Evolutionary conservation across 2,329 filamentous ascomycete species (phyloP).

Genomic region (Diaporthe nobilis): DNA sequence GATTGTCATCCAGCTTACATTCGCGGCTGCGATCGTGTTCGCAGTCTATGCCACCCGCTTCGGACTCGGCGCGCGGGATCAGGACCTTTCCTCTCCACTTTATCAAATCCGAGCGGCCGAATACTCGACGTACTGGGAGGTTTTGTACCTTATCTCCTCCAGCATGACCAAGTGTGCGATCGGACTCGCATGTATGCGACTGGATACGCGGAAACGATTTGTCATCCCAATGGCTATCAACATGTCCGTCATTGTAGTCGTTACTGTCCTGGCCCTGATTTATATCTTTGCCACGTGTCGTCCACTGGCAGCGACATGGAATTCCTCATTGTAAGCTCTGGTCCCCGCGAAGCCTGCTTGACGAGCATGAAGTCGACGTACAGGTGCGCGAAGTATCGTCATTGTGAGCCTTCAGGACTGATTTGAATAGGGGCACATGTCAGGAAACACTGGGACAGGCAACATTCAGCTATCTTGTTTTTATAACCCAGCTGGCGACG

Average conservation of each 20-base stretch:
- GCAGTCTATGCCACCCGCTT: conserved; percentile 1
- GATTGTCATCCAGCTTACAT: neutral
- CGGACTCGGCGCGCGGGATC: neutral
- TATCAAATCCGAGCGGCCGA: conserved; percentile 8
- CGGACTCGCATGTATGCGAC: conserved; percentile 5
- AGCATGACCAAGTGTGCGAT: neutral
- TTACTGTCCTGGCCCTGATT: conserved; percentile 6
- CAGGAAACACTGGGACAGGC: conserved; percentile 9
- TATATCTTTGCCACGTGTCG: conserved; percentile 6
- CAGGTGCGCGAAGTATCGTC: neutral
- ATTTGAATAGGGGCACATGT: conserved; percentile 3
- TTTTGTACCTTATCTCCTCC: neutral
- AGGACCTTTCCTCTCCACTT: neutral
- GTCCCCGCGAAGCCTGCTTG: neutral
- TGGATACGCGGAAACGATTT: neutral
- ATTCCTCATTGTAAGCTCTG: conserved; percentile 2
- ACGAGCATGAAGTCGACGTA: neutral
- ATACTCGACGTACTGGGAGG: conserved; percentile 13
- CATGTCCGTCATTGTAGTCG: neutral
- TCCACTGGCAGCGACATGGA: conserved; percentile 8
- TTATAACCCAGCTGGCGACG: neutral
- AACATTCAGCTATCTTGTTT: conserved; percentile 1
- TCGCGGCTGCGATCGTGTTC: neutral
- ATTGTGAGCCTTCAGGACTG: neutral
- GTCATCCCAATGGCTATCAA: conserved; percentile 5